Conservation (phyloP, 2,329 filamentous ascomycete genomes). For the Bisporella sp. region DNA sequence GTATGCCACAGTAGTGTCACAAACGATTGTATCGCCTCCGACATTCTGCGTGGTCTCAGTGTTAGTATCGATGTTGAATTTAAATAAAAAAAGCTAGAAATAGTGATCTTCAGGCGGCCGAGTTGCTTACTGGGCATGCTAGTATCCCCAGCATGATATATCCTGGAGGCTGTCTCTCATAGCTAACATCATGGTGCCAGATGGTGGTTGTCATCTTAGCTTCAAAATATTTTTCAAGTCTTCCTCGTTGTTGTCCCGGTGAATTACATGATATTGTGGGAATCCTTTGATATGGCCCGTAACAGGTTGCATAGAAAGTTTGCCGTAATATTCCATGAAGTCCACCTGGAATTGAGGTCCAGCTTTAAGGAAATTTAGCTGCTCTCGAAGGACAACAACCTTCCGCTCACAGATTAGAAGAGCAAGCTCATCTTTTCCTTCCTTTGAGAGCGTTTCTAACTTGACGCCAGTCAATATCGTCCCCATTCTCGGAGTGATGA, state of each 20-base stretch:
- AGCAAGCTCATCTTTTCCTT: slow-evolving; percentile 35
- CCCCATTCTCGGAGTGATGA: slow-evolving; percentile 41
- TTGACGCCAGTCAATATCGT: slow-evolving; percentile 34
- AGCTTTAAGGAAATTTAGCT: slow-evolving; percentile 43
- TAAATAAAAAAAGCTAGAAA: neutral
- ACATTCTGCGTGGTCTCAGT: slow-evolving; percentile 25
- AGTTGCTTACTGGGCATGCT: slow-evolving; percentile 32
- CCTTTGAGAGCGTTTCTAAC: slow-evolving; percentile 29
- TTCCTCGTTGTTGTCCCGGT: slow-evolving; percentile 54
- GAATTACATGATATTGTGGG: slow-evolving; percentile 58
- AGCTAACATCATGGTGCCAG: slow-evolving; percentile 67
- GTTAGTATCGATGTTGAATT: neutral
- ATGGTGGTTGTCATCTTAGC: slow-evolving; percentile 55
- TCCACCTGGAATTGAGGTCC: slow-evolving; percentile 54
- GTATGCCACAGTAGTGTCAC: slow-evolving; percentile 62
- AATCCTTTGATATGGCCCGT: slow-evolving; percentile 57
- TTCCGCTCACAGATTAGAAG: slow-evolving; percentile 35
- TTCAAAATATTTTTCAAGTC: slow-evolving; percentile 53
- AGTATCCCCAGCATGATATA: slow-evolving; percentile 53
- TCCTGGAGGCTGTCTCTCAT: slow-evolving; percentile 63
- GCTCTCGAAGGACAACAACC: slow-evolving; percentile 42
- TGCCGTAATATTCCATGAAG: slow-evolving; percentile 55
- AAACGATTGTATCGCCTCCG: slow-evolving; percentile 68
- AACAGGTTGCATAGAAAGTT: slow-evolving; percentile 63
- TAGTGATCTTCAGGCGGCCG: neutral